Percentiles rank a stretch among this genome's conserved stretches.
phyloP scores from a whole-genome alignment of 208 protist genomes.

The Leishmania amazonensis region DNA sequence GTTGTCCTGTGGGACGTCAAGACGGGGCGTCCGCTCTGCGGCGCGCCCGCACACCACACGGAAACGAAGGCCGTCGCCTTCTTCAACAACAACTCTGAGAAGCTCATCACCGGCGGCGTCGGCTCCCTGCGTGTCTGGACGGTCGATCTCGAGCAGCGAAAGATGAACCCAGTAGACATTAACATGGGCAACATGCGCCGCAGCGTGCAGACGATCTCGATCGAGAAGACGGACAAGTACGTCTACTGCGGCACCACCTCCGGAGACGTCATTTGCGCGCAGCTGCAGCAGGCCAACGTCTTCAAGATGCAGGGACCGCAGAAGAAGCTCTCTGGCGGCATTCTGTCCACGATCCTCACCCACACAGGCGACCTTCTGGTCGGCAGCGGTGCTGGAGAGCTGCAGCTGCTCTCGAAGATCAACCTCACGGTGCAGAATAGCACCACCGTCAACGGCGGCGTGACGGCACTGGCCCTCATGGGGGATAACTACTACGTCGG shows the following conservation, averaged over 20 bases:
- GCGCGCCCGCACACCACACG: conserved; percentile 76
- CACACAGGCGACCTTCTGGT: conserved; percentile 84
- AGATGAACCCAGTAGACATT: conserved; percentile 90
- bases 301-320: conserved; percentile 93
- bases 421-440: conserved; percentile 84
- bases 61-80: conserved; percentile 85
- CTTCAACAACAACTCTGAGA: conserved; percentile 82
- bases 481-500: conserved; percentile 91
- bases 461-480: conserved; percentile 84
- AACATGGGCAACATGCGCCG: conserved; percentile 92
- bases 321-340: conserved; percentile 87
- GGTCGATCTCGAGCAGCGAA: conserved; percentile 86
- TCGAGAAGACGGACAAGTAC: conserved; percentile 89
- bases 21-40: conserved; percentile 91
- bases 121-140: conserved; percentile 92
- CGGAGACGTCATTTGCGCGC: conserved; percentile 93
- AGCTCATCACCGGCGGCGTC: conserved; percentile 91
- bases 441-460: conserved; percentile 74
- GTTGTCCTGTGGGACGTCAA: conserved; percentile 95
- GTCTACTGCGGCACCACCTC: conserved; percentile 92
- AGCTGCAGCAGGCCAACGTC: conserved; percentile 80
- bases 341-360: conserved; percentile 77
- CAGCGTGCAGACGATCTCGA: conserved; percentile 67
- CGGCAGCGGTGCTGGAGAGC: conserved; percentile 89
- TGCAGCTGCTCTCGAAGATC: conserved; percentile 89